Conservation (phyloP, 371 early-diverging fungal species). For the Mortierella sp. region DNA sequence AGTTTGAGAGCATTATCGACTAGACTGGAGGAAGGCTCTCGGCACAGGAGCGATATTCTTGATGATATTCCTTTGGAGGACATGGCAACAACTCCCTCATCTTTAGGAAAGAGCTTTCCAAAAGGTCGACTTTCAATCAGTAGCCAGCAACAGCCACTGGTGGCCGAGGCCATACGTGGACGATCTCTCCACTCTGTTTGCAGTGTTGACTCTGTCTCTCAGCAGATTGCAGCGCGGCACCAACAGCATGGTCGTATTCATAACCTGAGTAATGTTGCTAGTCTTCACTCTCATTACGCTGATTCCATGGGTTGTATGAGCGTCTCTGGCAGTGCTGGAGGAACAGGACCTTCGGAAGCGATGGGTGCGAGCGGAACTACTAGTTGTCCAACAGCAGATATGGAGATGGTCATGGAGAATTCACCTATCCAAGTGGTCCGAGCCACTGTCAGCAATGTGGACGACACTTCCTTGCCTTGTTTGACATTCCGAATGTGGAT, state of each 20-base stretch:
- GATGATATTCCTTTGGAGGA: conserved; percentile 29
- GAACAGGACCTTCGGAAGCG: background rate
- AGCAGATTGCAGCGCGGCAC: conserved; percentile 41
- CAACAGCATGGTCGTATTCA: conserved; percentile 29
- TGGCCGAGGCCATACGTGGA: background rate
- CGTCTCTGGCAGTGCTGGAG: background rate
- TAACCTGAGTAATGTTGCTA: conserved; percentile 27
- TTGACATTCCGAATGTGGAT: conserved; percentile 72
- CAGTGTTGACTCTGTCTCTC: conserved; percentile 40
- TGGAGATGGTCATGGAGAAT: conserved; percentile 56
- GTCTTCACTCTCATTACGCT: conserved; percentile 20
- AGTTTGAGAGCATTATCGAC: too few species aligned
- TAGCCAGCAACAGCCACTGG: conserved; percentile 17
- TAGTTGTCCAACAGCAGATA: background rate
- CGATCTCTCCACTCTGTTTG: conserved; percentile 39
- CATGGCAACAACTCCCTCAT: conserved; percentile 11
- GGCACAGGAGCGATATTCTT: background rate
- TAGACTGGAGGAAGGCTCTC: background rate
- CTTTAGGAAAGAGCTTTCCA: background rate
- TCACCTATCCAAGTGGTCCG: conserved; percentile 80
- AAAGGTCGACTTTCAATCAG: conserved; percentile 14
- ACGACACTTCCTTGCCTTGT: conserved; percentile 63
- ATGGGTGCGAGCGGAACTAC: background rate
- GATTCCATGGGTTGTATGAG: background rate
- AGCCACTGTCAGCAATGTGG: conserved; percentile 69